Evolutionary conservation across 2,329 filamentous ascomycete species (phyloP).

Genomic region (Acrodontium crateriforme): DNA sequence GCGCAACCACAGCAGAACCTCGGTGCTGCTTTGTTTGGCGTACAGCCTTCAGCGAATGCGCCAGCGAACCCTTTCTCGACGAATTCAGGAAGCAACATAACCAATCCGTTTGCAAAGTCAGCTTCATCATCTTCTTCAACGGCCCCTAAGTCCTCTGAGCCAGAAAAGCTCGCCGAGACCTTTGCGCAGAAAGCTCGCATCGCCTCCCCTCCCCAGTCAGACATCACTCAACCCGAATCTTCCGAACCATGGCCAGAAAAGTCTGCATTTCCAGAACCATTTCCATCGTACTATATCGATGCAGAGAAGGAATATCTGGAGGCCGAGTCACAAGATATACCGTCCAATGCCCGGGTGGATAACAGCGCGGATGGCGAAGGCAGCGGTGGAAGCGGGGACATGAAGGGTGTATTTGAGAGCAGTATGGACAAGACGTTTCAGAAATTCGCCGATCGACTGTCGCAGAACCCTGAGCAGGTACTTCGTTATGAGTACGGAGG

Average conservation of each 20-base stretch:
- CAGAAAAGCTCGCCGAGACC: slow-evolving; percentile 14
- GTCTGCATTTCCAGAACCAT: slow-evolving; percentile 52
- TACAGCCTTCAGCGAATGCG: slow-evolving; percentile 29
- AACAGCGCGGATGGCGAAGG: slow-evolving; percentile 13
- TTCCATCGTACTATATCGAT: slow-evolving; percentile 66
- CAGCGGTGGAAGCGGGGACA: slow-evolving; percentile 21
- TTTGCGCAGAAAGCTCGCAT: slow-evolving; percentile 21
- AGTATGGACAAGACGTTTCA: slow-evolving; percentile 37
- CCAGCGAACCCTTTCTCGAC: slow-evolving; percentile 47
- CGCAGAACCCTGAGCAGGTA: slow-evolving; percentile 37
- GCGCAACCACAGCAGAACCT: slow-evolving; percentile 25
- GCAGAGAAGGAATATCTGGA: slow-evolving; percentile 86
- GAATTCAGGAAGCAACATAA: slow-evolving; percentile 20
- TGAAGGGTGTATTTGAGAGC: slow-evolving; percentile 35
- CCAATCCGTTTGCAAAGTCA: slow-evolving; percentile 43
- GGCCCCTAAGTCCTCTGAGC: slow-evolving; percentile 17
- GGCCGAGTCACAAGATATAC: slow-evolving; percentile 30
- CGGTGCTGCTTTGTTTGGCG: slow-evolving; percentile 58
- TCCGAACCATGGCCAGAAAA: slow-evolving; percentile 61
- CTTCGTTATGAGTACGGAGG: slow-evolving; percentile 37
- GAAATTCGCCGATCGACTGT: slow-evolving; percentile 36
- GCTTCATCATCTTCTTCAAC: slow-evolving; percentile 34
- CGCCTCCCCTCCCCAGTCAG: slow-evolving; percentile 14
- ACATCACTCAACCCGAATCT: slow-evolving; percentile 13
- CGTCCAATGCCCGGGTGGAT: slow-evolving; percentile 15